Percentiles rank a stretch among this genome's conserved stretches.
These are phyloP conservation scores for Aureobasidium sp. DNA, from an alignment of 2,329 filamentous ascomycete genomes.

Conservation along the genomic window DNA sequence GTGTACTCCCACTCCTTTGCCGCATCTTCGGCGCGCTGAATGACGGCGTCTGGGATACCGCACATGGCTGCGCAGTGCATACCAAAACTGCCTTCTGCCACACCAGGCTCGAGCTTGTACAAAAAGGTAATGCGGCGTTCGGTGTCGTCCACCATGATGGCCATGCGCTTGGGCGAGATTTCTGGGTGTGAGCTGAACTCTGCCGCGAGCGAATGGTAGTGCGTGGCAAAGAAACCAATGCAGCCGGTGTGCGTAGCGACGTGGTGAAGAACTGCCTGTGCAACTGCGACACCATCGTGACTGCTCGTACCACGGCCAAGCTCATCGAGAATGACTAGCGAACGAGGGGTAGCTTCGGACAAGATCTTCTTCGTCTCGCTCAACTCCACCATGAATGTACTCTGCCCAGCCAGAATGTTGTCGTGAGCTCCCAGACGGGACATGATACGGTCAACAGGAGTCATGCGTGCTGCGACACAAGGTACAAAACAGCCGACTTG, in stretches of 20 bases:
- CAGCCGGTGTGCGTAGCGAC: conserved; percentile 89
- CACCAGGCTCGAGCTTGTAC: conserved; percentile 87
- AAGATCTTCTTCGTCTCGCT: conserved; percentile 98
- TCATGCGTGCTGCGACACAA: conserved; percentile 71
- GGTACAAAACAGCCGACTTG: conserved; percentile 93
- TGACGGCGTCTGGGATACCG: conserved; percentile 75
- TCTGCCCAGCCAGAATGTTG: conserved; percentile 97
- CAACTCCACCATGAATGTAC: conserved; percentile 95
- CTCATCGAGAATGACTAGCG: conserved; percentile 93
- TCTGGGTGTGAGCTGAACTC: conserved; percentile 90
- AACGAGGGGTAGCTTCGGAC: conserved; percentile 85
- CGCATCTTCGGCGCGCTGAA: conserved; percentile 79
- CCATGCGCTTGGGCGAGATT: conserved; percentile 80
- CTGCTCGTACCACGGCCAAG: conserved; percentile 90
- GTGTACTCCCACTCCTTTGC: conserved; percentile 95
- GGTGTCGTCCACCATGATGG: conserved; percentile 82
- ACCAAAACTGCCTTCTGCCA: conserved; percentile 93
- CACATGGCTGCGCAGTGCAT: conserved; percentile 99
- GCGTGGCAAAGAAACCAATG: conserved; percentile 92
- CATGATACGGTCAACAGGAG: conserved; percentile 96
- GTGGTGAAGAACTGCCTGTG: conserved; percentile 94
- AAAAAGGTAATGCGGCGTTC: conserved; percentile 88
- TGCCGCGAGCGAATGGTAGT: conserved; percentile 88
- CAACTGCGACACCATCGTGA: conserved; percentile 94
- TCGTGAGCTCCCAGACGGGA: conserved; percentile 94